These are phyloP conservation scores for Eruca vesicaria DNA, from an alignment of 441 rosid genomes.

Conservation along the genomic window DNA sequence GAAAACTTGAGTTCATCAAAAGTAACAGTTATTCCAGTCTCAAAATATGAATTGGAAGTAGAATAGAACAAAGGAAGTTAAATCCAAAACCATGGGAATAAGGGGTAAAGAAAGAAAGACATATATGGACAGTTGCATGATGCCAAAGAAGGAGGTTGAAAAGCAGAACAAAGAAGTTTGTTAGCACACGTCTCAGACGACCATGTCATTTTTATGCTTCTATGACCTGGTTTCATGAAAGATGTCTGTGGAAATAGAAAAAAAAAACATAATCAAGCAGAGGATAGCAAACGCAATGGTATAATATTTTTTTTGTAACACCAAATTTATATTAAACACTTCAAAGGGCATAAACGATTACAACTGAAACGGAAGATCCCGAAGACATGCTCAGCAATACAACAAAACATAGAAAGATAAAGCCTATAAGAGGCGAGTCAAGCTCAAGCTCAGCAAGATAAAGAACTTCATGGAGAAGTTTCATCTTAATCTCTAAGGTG, in stretches of 20 bases:
- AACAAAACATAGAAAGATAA: no score
- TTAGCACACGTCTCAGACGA: not conserved
- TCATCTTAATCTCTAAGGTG: no score
- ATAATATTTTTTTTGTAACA: no score
- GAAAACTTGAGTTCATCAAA: no score
- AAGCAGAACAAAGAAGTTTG: conserved; percentile 7
- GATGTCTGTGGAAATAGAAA: not conserved
- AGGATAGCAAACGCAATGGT: not conserved
- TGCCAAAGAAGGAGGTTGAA: not conserved
- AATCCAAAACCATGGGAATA: not conserved
- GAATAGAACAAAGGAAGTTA: not conserved
- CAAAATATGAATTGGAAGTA: not conserved
- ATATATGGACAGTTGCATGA: not conserved
- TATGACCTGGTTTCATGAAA: not conserved
- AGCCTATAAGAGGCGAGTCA: no score
- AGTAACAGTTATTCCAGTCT: not conserved
- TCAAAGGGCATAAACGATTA: no score
- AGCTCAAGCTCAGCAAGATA: no score
- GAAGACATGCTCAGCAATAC: no score
- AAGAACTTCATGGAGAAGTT: no score
- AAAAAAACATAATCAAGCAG: not conserved
- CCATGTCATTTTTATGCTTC: not conserved
- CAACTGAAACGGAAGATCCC: no score
- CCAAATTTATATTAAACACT: no score
- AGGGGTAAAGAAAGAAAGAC: no score